Base-by-base conservation (phyloP, 305 asterid species). In the Fraxinus angustifolia region DNA sequence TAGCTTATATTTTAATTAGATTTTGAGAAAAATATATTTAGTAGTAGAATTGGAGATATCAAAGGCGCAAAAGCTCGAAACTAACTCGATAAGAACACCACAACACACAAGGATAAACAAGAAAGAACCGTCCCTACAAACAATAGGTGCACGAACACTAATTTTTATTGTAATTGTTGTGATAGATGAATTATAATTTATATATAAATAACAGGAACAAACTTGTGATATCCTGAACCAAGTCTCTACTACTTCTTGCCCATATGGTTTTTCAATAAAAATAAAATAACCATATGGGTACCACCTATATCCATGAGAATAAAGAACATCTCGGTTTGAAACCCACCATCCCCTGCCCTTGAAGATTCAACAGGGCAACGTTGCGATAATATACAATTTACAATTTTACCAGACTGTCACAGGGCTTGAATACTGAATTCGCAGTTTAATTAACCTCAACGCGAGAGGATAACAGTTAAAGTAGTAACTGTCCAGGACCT, bases 301-400 rank as follows among this genome's bases (percentile, higher is more conserved):
- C 33, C 83, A 35, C 65, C 10, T 31, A 23, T 1, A 2, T 71
- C 45, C 42, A 33, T 16, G 82, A 68, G 77, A 77, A 82, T 85
- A 87, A 90, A 89, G 88, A 90, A 87, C 87, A 81, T 86, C 90
- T 86, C 78, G 87, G 12, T 67, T 26, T 4, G 88, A 85, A 88
- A 85, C 85, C 88, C 87, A 85, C 78, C 86, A 68, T 75, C 80
- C 84, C 85, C 85, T 78, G 82, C 84, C 88, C 85, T 77, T 60
- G 73, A 72, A 74, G 60, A 81, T 87, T 85, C 82, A 80, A 89
- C 86, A 79, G 78, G 85, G 87, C 88, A 88, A 84, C 86, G 65
- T 94, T 89, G 85, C 80, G 75, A 83, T 80, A 88, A 94, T 90
- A 88, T 91, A 92, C 96, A 93, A 90, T 94, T 90, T 94, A 94